Evolutionary conservation across 495 filamentous ascomycete genomes (phyloP).

Genomic region (Penicillium canescens): DNA sequence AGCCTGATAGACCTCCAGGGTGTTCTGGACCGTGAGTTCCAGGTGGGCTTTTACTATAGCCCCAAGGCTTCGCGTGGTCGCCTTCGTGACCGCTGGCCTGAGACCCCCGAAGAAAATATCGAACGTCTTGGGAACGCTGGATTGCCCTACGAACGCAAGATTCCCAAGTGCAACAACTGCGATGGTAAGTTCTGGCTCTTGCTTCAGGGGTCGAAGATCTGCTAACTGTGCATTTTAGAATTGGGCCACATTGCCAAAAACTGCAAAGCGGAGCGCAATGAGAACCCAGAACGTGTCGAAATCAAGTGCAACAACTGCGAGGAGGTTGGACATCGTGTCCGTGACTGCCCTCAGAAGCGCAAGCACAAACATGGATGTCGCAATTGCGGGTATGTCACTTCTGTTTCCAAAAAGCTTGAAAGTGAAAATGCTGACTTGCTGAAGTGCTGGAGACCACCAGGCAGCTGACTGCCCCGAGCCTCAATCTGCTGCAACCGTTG

Average conservation of each 20-base stretch:
- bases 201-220: not conserved
- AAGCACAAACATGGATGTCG: constrained; percentile 68
- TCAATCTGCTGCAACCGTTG: constrained; percentile 68
- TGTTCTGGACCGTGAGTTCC: constrained; percentile 71
- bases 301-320: constrained; percentile 78
- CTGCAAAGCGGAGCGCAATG: constrained; percentile 64
- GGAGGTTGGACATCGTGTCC: constrained; percentile 69
- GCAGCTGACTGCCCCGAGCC: constrained; percentile 68
- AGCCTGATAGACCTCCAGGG: constrained; percentile 86
- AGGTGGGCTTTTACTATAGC: constrained; percentile 66
- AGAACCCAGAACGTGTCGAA: constrained; percentile 37
- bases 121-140: constrained; percentile 74
- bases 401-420: not conserved
- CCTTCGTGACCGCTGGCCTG: constrained; percentile 64
- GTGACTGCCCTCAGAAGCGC: constrained; percentile 63
- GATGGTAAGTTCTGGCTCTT: constrained; percentile 40
- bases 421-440: constrained; percentile 11
- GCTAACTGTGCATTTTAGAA: constrained; percentile 39
- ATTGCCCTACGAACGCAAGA: constrained; percentile 61
- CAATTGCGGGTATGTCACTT: constrained; percentile 70
- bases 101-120: constrained; percentile 64
- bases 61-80: constrained; percentile 64
- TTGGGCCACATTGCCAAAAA: constrained; percentile 68
- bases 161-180: constrained; percentile 73
- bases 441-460: constrained; percentile 57